Conservation (phyloP, 73 alveolate genomes). For the Tetrahymena borealis region DNA sequence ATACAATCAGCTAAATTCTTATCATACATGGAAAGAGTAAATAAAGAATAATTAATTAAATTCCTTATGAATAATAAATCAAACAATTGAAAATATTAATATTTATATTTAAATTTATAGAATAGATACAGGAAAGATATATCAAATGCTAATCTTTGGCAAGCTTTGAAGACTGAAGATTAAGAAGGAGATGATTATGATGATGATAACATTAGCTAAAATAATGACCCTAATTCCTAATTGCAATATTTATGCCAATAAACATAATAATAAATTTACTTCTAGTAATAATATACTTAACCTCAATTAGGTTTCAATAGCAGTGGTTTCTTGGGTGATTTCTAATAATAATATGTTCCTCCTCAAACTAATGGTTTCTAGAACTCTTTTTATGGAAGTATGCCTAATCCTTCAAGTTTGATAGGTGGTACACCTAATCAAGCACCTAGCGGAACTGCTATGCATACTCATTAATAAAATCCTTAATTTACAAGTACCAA, state of each 20-base stretch:
- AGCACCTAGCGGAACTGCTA: no score
- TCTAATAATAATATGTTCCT: not conserved
- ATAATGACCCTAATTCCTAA: not conserved
- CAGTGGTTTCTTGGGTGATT: not conserved
- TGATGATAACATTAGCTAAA: not conserved
- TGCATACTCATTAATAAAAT: no score
- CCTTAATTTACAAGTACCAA: not conserved
- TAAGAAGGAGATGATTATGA: not conserved
- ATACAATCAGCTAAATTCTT: slow-evolving; percentile 31
- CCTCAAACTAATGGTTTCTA: not conserved
- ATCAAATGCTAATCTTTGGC: slow-evolving; percentile 22
- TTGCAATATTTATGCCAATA: not conserved
- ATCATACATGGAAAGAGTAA: slow-evolving; percentile 28
- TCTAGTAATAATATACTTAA: not conserved
- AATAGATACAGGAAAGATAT: slow-evolving; percentile 37
- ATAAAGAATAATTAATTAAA: no score
- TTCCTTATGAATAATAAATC: no score
- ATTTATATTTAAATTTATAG: not conserved
- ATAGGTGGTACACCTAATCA: not conserved
- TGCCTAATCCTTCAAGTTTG: not conserved
- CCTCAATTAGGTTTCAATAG: not conserved
- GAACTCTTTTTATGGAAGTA: not conserved
- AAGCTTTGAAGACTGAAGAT: not conserved
- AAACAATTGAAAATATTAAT: no score
- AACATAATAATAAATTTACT: not conserved